Evolutionary conservation across 1,284 basidiomycete species (phyloP), one percentile per base, ranked within the genome.

Genomic region (Ustilago cynodontis): DNA sequence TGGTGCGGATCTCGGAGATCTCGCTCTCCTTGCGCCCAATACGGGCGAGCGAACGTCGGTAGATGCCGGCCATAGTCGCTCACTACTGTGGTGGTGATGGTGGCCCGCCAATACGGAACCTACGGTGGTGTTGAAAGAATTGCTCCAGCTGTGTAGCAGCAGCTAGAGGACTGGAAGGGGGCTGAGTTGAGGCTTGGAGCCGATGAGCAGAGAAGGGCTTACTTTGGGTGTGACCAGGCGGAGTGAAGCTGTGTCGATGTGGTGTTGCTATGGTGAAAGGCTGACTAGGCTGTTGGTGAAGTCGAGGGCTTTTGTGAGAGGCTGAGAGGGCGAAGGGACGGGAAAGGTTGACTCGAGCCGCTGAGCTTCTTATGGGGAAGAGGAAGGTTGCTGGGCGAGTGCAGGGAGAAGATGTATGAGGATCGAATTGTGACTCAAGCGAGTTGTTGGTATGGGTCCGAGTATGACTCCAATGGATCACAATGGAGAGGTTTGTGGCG

Each of bases 51-150:
- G 75, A 72, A 43, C 75, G 70, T 65, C 65, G 71, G 62, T 77
- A 77, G 59, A 77, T 73, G 53, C 71, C 71, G 50, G 75, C 71
- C 75, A 77, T 77, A 41, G 20, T 65, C 24, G 52, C 33, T 54
- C 24, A 61, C 39, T 64, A 54, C 49, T 41, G 54, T 59, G 33
- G 58, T 62, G 69, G 59, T 26, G 47, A 16, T 28, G 33, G 58
- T 62, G 69, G 62, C 62, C 62, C 68, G 62, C 31, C 62, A 59
- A 28, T 43, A 60, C 61, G 61, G 57, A 54, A 54, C 54, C 69
- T 33, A 59, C 49, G 53, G 31, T 59, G 59, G 47, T 56, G 41
- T 16, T 18, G n/a, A n/a, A 22, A 26, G 43, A 52, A 41, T 39
- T 47, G 26, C 69, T 61, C 58, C 20, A 59, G 69, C 51, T 59